Evolutionary conservation across 345 rosid species (phyloP).

Genomic region (Acer campestre): DNA sequence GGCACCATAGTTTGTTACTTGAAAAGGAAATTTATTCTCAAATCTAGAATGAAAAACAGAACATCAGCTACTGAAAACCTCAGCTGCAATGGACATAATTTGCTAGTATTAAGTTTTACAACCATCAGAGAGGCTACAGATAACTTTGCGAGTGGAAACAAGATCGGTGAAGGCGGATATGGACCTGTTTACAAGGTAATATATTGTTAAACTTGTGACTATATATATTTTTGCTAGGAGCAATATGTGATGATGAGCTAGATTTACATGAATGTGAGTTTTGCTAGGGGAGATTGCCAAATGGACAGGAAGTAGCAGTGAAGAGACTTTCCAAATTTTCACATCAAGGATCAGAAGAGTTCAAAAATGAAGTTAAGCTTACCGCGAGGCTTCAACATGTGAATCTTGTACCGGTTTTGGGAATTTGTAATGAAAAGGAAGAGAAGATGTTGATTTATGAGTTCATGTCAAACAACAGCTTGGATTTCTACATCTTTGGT

Average conservation of each 20-base stretch:
- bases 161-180: constrained; percentile 29
- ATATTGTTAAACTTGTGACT: not conserved
- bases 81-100: not conserved
- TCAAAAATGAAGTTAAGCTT: constrained; percentile 28
- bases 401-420: constrained; percentile 24
- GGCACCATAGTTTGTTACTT: constrained; percentile 2
- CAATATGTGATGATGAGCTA: not conserved
- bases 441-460: constrained; percentile 36
- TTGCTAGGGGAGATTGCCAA: constrained; percentile 25
- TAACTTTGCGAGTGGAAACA: constrained; percentile 21
- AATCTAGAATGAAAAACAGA: constrained; percentile 1
- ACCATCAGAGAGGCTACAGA: constrained; percentile 16
- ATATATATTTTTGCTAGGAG: not conserved
- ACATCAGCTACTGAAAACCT: not conserved
- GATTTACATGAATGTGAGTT: not conserved
- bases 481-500: constrained; percentile 30
- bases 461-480: constrained; percentile 31
- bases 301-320: constrained; percentile 30
- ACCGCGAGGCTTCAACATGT: constrained; percentile 31
- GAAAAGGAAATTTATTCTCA: not conserved
- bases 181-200: constrained; percentile 31
- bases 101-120: constrained; percentile 20
- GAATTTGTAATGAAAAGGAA: constrained; percentile 21
- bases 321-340: constrained; percentile 32
- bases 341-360: constrained; percentile 28